A percentile compares a stretch with the other conserved stretches of the same genome.
Conservation (phyloP, 2,329 filamentous ascomycete genomes). For the Fusarium tanahbumbuense region DNA sequence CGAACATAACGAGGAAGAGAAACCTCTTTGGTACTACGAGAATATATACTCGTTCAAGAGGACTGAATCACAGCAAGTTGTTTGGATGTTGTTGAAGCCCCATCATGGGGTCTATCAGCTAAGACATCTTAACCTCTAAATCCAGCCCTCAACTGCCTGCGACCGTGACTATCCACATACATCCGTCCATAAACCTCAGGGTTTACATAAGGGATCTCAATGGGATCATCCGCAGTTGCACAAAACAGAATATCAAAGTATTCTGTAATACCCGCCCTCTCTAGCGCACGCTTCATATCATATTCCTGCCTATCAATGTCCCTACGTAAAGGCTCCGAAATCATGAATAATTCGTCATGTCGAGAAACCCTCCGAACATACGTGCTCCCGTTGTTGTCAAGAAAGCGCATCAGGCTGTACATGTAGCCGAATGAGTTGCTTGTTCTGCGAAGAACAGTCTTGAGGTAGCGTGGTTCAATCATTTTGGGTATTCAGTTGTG, state of each 20-base stretch:
- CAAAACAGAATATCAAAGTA: background rate
- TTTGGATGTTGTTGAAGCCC: background rate
- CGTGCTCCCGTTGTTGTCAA: background rate
- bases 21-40: background rate
- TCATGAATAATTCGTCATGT: background rate
- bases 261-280: background rate
- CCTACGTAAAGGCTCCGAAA: background rate
- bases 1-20: background rate
- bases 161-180: background rate
- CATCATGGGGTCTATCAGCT: background rate
- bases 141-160: background rate
- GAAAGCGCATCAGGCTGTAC: slow-evolving; percentile 1
- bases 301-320: background rate
- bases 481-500: background rate
- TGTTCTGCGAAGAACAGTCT: background rate
- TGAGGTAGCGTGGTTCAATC: background rate
- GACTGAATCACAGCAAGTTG: background rate
- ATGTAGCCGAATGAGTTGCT: background rate
- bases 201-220: background rate
- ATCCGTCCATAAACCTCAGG: background rate
- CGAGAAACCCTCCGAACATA: background rate
- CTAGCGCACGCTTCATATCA: background rate
- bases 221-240: background rate
- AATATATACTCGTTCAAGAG: background rate
- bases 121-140: background rate